Evolutionary conservation across 768 basidiomycete genomes (phyloP), one percentile per base, ranked within the genome.

Genomic region (Calocybe indica): DNA sequence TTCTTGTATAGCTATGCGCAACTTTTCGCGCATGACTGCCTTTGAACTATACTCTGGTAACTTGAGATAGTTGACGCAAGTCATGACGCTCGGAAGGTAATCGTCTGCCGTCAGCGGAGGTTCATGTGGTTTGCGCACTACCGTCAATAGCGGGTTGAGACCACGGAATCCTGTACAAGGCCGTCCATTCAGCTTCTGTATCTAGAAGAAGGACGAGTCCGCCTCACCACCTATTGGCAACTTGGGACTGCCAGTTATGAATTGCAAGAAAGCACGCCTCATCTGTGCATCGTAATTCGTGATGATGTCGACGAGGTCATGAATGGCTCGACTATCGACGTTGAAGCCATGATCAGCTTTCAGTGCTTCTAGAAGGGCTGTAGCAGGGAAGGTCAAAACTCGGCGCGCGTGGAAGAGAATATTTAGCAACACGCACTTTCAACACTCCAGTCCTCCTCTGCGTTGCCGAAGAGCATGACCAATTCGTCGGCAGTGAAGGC

Each of bases 331-430:
- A 60, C 92, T 94, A 61, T 98, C 95, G 9, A 87, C 83, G 58
- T 95, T 93, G 75, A 94, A 99, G 6, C 96, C 96, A 61, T 99
- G 96, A 58, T 99, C 96, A 8, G 96, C 96, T 65, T 97, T 98
- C 63, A 97, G 64, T 3, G 88, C 83, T 62, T 95, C 93, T 34
- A 78, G 80, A 32, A 98, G 75, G 14, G 92, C 95, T 96, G 54
- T 3, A 35, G 14, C 35, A 47, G 50, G 14, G 42, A 37, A 13
- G 34, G 31, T 54, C 32, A 67, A 54, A 43, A 28, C 33, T 37
- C 10, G 13, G 37, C 44, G 37, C 36, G 12, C 52, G 28, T 37
- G 22, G 40, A n/a, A 38, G 37, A 22, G 7, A 1, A 43, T 12
- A 44, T 29, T 30, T 30, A 13, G 5, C 3, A n/a, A 50, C 14